Percentiles rank a stretch among this genome's conserved stretches.
Conservation (phyloP, 2,329 filamentous ascomycete species). For the Orbilia brochopaga region DNA sequence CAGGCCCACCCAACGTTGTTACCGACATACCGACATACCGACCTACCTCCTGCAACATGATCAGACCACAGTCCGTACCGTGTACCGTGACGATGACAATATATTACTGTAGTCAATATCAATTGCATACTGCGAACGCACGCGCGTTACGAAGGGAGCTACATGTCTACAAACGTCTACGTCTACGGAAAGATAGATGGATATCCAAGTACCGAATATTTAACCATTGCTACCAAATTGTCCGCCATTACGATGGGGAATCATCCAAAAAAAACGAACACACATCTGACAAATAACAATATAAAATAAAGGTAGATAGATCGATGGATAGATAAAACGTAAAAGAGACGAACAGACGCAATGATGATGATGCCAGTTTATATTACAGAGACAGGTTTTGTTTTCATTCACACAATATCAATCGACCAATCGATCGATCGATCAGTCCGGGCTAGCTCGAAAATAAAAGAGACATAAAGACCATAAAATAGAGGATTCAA, state of each 20-base stretch:
- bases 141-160: no score
- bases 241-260: conserved; percentile 19
- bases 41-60: background rate
- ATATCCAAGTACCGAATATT: conserved; percentile 10
- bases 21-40: background rate
- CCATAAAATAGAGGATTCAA: conserved; percentile 32
- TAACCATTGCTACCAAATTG: conserved; percentile 25
- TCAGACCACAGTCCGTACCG: no score
- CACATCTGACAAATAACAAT: background rate
- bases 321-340: no score
- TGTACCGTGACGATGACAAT: no score
- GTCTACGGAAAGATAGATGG: background rate
- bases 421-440: background rate
- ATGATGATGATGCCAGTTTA: conserved; percentile 2
- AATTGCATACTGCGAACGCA: no score
- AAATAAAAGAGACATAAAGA: conserved; percentile 1
- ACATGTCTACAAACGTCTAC: background rate
- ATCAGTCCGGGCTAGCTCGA: background rate
- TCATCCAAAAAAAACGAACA: conserved; percentile 9
- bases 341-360: background rate
- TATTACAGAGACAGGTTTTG: conserved; percentile 1
- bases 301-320: background rate
- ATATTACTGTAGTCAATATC: no score
- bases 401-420: conserved; percentile 2
- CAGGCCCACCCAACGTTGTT: background rate